A percentile compares a stretch with the other conserved stretches of the same genome.
Evolutionary conservation across 495 filamentous ascomycete species (phyloP).

Genomic region (Lasiosphaeria ovina): DNA sequence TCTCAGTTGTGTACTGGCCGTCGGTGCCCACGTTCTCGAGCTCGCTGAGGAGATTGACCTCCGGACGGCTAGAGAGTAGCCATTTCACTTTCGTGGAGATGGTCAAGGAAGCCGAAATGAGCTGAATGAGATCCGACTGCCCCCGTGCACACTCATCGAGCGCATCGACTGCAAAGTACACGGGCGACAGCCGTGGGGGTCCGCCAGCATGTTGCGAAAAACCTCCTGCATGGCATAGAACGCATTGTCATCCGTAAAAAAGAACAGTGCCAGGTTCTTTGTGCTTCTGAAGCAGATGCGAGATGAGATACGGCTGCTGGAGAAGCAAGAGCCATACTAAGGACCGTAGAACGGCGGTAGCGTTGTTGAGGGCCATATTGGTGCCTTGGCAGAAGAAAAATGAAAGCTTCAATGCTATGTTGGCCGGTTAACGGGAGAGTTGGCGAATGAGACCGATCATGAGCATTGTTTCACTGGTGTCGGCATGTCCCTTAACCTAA

Average conservation of each 20-base stretch:
- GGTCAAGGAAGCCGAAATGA: conserved; percentile 29
- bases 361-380: conserved; percentile 29
- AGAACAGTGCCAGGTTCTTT: conserved; percentile 22
- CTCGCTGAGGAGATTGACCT: conserved; percentile 2
- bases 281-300: conserved; percentile 29
- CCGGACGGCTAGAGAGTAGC: conserved; percentile 24
- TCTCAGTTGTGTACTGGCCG: conserved; percentile 23
- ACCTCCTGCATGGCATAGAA: conserved; percentile 32
- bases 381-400: conserved; percentile 41
- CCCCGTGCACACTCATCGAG: conserved; percentile 40
- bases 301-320: conserved; percentile 34
- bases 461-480: conserved; percentile 53
- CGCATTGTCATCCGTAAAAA: conserved; percentile 39
- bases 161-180: conserved; percentile 38
- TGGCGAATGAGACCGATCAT: conserved; percentile 42
- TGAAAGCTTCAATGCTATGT: conserved; percentile 26
- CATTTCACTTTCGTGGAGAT: conserved; percentile 27
- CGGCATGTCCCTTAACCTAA: conserved; percentile 41
- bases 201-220: conserved; percentile 36
- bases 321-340: conserved; percentile 35
- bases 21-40: no score
- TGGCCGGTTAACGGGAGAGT: conserved; percentile 19
- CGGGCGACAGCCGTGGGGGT: conserved; percentile 25
- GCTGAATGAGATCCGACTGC: conserved; percentile 29
- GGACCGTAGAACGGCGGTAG: conserved; percentile 32